phyloP scores from a whole-genome alignment of 2,329 filamentous ascomycete species.

The Rhexocercosporidium sp. region DNA sequence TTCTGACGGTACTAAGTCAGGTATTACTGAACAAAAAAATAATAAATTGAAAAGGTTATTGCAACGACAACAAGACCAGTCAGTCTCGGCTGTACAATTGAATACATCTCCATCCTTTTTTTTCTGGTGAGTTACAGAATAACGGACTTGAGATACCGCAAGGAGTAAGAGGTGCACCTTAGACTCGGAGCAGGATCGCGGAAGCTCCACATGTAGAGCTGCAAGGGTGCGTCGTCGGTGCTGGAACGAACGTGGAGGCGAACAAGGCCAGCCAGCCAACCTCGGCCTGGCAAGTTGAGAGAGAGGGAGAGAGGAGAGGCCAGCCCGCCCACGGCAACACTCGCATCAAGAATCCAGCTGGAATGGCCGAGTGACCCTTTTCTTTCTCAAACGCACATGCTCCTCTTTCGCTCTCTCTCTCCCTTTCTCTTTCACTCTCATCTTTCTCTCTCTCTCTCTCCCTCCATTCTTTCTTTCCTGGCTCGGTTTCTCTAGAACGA shows the following conservation, averaged over 20 bases:
- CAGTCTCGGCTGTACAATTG: too few relatives aligned
- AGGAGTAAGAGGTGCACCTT: conserved; percentile 3
- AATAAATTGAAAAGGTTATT: too few relatives aligned
- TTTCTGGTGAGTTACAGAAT: background rate
- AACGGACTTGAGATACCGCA: conserved; percentile 2
- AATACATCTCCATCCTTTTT: too few relatives aligned
- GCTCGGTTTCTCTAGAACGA: background rate
- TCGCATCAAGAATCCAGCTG: conserved; percentile 3
- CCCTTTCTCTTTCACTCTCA: background rate
- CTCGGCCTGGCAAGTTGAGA: background rate
- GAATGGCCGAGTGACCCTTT: conserved; percentile 3
- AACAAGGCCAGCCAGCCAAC: background rate
- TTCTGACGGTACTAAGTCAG: too few relatives aligned
- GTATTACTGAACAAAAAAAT: too few relatives aligned
- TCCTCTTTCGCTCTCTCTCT: background rate
- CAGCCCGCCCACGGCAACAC: background rate
- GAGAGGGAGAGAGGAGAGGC: background rate
- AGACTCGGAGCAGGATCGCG: conserved; percentile 6
- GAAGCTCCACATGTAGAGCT: background rate
- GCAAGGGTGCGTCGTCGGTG: background rate
- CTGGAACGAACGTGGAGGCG: background rate
- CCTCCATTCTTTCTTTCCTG: background rate
- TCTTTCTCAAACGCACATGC: conserved; percentile 6
- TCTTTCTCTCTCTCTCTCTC: background rate
- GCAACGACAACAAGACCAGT: too few relatives aligned